Conservation (phyloP, 2,329 filamentous ascomycete species). For the Monascus ruber region DNA sequence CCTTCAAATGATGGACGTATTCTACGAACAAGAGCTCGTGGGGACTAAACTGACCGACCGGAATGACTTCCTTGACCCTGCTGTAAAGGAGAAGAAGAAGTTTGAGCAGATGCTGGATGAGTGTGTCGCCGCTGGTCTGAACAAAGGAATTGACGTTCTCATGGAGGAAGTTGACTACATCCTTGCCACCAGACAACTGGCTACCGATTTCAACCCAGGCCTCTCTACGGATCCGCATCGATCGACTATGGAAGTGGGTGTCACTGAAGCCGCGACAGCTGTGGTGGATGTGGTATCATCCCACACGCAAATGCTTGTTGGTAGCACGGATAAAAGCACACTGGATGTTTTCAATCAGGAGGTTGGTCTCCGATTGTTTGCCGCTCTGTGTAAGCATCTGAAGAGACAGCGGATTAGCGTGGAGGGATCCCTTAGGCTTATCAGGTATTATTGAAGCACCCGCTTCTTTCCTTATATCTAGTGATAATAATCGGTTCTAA, state of each 20-base stretch:
- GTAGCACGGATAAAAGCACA: conserved; percentile 95
- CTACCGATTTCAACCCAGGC: conserved; percentile 80
- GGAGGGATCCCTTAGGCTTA: conserved; percentile 80
- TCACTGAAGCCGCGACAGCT: conserved; percentile 65
- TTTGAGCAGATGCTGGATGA: conserved; percentile 99
- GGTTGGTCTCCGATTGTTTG: conserved; percentile 85
- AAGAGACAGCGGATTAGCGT: conserved; percentile 90
- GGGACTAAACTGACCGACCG: conserved; percentile 72
- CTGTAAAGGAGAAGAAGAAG: conserved; percentile 89
- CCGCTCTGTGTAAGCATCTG: conserved; percentile 87
- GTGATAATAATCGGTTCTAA: neutral
- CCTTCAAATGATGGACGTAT: conserved; percentile 97
- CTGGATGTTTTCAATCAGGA: conserved; percentile 98
- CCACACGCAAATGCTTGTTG: conserved; percentile 85
- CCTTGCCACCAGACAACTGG: conserved; percentile 72
- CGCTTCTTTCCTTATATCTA: neutral
- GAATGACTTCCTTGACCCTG: conserved; percentile 88
- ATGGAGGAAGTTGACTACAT: conserved; percentile 98
- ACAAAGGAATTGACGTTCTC: conserved; percentile 94
- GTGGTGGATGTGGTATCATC: conserved; percentile 77
- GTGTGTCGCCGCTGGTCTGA: conserved; percentile 85
- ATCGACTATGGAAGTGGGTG: conserved; percentile 41
- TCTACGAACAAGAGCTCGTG: conserved; percentile 90
- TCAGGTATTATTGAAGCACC: conserved; percentile 41
- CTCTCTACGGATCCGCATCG: conserved; percentile 22